Evolutionary conservation across 169 alveolate genomes (phyloP).

Genomic region (Plasmodium gallinaceum): DNA sequence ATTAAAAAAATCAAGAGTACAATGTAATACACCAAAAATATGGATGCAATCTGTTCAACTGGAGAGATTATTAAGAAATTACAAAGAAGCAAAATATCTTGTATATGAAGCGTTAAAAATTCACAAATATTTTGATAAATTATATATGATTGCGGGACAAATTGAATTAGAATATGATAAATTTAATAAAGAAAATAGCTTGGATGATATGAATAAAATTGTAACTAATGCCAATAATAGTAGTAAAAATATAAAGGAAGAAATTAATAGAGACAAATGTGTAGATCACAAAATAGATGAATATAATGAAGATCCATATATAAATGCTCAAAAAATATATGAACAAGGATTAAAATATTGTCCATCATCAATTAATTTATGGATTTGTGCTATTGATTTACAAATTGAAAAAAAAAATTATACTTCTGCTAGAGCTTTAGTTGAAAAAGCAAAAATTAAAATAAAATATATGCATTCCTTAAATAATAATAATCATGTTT

Average conservation of each 20-base stretch:
- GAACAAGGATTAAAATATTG: conserved; percentile 83
- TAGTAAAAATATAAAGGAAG: background rate
- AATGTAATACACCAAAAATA: conserved; percentile 88
- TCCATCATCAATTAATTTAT: conserved; percentile 87
- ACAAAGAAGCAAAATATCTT: conserved; percentile 83
- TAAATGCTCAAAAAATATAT: conserved; percentile 73
- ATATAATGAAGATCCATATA: conserved; percentile 5
- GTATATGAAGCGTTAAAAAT: conserved; percentile 87
- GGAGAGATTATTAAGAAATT: conserved; percentile 90
- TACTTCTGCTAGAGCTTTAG: conserved; percentile 92
- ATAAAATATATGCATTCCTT: conserved; percentile 88
- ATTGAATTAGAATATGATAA: conserved; percentile 84
- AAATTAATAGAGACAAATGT: background rate
- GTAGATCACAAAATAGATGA: background rate
- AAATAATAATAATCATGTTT: conserved; percentile 83
- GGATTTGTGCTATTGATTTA: conserved; percentile 92
- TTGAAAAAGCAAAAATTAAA: conserved; percentile 90
- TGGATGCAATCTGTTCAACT: conserved; percentile 95
- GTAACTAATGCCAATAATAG: background rate
- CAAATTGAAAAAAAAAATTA: conserved; percentile 84
- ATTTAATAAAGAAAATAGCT: background rate
- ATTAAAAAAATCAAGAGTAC: conserved; percentile 91
- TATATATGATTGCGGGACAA: conserved; percentile 95
- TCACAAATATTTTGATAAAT: conserved; percentile 90
- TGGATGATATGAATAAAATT: background rate